These are phyloP conservation scores for Saturnispora sanitii DNA, from an alignment of 805 yeast species.

Conservation along the genomic window DNA sequence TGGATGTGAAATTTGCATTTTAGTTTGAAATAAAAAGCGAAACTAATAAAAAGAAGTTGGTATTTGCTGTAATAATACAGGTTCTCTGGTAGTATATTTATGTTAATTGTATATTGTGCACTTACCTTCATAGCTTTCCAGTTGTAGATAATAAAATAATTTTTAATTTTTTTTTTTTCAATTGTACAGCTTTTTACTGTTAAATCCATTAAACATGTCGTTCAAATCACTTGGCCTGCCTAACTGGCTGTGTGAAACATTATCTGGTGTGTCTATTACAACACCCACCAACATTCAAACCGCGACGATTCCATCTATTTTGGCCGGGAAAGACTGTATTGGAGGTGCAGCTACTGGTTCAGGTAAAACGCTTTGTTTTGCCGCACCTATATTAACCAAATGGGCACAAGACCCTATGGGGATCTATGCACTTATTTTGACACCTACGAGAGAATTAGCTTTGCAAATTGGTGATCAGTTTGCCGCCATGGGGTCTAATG, in stretches of 20 bases:
- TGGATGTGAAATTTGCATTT: no score
- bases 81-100: no score
- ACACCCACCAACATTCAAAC: slow-evolving; percentile 81
- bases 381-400: slow-evolving; percentile 88
- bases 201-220: slow-evolving; percentile 1
- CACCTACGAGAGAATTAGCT: slow-evolving; percentile 93
- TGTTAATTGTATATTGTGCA: no score
- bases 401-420: slow-evolving; percentile 97
- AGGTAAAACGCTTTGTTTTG: slow-evolving; percentile 96
- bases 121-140: no score
- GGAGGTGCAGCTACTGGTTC: slow-evolving; percentile 99
- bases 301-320: slow-evolving; percentile 80
- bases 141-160: neutral
- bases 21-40: no score
- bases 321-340: slow-evolving; percentile 81
- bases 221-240: slow-evolving; percentile 56
- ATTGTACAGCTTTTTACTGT: neutral
- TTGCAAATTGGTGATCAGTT: slow-evolving; percentile 96
- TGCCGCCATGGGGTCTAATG: slow-evolving; percentile 80
- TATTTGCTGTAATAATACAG: no score
- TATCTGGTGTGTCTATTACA: slow-evolving; percentile 69
- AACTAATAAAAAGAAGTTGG: no score
- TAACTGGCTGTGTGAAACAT: slow-evolving; percentile 77
- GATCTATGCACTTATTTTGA: slow-evolving; percentile 76
- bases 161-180: no score